These are phyloP conservation scores for Oidium heveae DNA, from an alignment of 2,329 filamentous ascomycete species.

Conservation along the genomic window DNA sequence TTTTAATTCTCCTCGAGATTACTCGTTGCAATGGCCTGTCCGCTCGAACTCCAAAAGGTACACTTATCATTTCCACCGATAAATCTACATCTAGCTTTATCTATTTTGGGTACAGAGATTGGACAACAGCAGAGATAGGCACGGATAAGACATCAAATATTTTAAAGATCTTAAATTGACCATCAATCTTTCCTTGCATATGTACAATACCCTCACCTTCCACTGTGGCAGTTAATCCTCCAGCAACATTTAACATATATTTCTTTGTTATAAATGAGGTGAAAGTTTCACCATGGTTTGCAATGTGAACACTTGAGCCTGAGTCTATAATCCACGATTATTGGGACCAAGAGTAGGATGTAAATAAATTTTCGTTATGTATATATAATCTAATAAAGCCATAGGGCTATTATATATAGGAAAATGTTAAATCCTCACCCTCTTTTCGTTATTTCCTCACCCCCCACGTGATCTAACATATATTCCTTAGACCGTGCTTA, in stretches of 20 bases:
- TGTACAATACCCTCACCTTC: background rate
- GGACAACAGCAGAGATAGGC: background rate
- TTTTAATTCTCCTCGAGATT: background rate
- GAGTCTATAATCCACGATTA: constrained; percentile 1
- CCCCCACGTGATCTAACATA: no score
- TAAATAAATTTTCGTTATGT: background rate
- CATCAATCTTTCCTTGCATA: background rate
- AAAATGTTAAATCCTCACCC: no score
- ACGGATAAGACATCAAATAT: background rate
- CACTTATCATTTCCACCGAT: background rate
- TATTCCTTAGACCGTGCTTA: no score
- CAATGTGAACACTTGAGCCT: background rate
- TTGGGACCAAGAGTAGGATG: background rate
- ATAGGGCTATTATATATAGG: background rate
- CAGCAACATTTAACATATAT: background rate
- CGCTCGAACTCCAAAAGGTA: background rate
- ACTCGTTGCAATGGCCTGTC: background rate
- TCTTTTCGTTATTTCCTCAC: no score
- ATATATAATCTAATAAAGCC: background rate
- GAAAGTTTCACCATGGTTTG: background rate
- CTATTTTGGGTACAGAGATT: background rate
- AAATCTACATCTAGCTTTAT: background rate
- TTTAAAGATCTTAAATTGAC: background rate
- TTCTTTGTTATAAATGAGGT: background rate
- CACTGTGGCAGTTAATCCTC: background rate